Base-by-base conservation (phyloP, 768 basidiomycete species). In the Pleurotus platypus region DNA sequence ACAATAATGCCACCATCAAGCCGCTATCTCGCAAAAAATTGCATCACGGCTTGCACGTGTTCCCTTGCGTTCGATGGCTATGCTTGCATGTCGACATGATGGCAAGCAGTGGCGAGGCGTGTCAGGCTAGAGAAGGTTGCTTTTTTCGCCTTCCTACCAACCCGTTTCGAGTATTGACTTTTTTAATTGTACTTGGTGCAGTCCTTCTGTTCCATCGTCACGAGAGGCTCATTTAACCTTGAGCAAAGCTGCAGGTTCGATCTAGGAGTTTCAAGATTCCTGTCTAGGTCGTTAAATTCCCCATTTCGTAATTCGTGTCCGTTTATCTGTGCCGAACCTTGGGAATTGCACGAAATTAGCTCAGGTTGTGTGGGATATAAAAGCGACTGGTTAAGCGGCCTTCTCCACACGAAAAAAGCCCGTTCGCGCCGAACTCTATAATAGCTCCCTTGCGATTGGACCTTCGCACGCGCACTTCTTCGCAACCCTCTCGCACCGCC, bases 231-330 rank as follows among this genome's bases (percentile, higher is more conserved):
- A 45, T n/a, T 35, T 11, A 35, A 35, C 30, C 30, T 35, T 35
- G 30, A 35, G 30, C 30, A 35, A 35, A 35, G 30, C 7, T 35
- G 30, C 30, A 35, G 30, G 30, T 35, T 48, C 46, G 13, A 22
- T 20, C 46, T 9, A 35, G 15, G 15, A 27, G 16, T 39, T 54
- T 39, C 51, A 38, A 40, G 39, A 54, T 54, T 26, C 38, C 51
- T 54, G 51, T 54, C 51, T 20, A 54, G 15, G n/a, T 54, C 37
- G 22, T 40, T 35, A 24, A 54, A 54, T 40, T 35, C 39, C 51
- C 38, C 51, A 54, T 54, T 54, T 24, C 51, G 51, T 54, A 54
- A 54, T 42, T 40, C 12, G 37, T 42, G 16, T 20, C 51, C 24
- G 38, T 50, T 49, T 49, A 51, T 30, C 49, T 16, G 30, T 51